Evolutionary conservation across 2,329 filamentous ascomycete genomes (phyloP).

Genomic region (Xylariomycetidae sp.): DNA sequence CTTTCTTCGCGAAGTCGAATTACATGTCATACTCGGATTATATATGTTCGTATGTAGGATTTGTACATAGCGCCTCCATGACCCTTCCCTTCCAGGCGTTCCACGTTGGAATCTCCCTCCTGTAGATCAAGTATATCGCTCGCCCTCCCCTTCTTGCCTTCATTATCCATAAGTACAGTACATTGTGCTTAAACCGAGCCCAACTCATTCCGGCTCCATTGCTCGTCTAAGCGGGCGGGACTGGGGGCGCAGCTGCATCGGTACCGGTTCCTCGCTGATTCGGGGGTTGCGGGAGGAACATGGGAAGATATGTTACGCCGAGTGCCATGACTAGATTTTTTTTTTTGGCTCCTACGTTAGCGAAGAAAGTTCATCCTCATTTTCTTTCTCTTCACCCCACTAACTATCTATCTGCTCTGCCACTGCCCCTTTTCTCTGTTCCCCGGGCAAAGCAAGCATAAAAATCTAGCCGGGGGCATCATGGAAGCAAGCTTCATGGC

Average conservation of each 20-base stretch:
- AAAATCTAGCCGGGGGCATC: no score
- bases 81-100: no score
- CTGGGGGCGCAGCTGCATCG: constrained; percentile 23
- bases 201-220: constrained; percentile 2
- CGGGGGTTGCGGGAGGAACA: constrained; percentile 42
- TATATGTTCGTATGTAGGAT: no score
- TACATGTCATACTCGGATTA: no score
- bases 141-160: no score
- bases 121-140: no score
- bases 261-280: constrained; percentile 29
- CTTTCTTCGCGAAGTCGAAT: no score
- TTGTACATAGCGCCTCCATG: no score
- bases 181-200: background rate
- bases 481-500: no score
- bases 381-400: background rate
- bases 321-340: constrained; percentile 53
- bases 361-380: background rate
- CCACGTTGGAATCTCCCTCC: no score
- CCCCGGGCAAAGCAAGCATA: constrained; percentile 2
- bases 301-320: constrained; percentile 44
- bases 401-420: no score
- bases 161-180: no score
- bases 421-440: background rate
- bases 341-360: background rate
- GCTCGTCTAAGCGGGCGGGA: constrained; percentile 1